These are phyloP conservation scores for Crassisporium funariophilum DNA, from an alignment of 768 basidiomycete species.

Conservation along the genomic window DNA sequence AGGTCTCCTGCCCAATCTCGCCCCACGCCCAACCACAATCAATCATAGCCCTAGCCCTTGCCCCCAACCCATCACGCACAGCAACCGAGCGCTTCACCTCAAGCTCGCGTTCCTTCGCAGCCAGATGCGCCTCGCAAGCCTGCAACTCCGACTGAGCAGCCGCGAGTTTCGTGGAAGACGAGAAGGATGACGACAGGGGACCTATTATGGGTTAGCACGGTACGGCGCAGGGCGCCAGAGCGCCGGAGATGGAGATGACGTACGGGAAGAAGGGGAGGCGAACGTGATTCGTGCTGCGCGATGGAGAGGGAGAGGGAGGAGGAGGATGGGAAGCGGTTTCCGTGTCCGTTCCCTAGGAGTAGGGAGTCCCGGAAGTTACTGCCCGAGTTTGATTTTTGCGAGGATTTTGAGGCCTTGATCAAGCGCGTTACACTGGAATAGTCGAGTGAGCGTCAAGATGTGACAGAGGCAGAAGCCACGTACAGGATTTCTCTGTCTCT, in stretches of 20 bases:
- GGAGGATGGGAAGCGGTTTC: conserved; percentile 39
- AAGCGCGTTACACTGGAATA: conserved; percentile 68
- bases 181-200: conserved; percentile 25
- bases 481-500: conserved; percentile 84
- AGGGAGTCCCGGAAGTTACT: conserved; percentile 41
- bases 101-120: conserved; percentile 67
- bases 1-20: conserved; percentile 65
- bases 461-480: conserved; percentile 26
- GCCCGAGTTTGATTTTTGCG: conserved; percentile 36
- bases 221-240: conserved; percentile 14
- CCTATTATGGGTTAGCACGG: conserved; percentile 12
- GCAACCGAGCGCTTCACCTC: conserved; percentile 52
- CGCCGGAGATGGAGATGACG: no score
- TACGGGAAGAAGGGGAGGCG: conserved; percentile 24
- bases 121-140: conserved; percentile 78
- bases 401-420: conserved; percentile 76
- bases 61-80: conserved; percentile 61
- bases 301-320: conserved; percentile 36
- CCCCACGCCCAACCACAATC: conserved; percentile 72
- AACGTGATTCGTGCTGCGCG: conserved; percentile 22
- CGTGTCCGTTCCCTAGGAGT: conserved; percentile 28
- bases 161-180: conserved; percentile 52
- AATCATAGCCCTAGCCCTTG: conserved; percentile 63
- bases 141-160: conserved; percentile 77
- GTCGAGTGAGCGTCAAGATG: not conserved